Evolutionary conservation across 2,329 filamentous ascomycete species (phyloP).

Genomic region (Pezicula rhizophila): DNA sequence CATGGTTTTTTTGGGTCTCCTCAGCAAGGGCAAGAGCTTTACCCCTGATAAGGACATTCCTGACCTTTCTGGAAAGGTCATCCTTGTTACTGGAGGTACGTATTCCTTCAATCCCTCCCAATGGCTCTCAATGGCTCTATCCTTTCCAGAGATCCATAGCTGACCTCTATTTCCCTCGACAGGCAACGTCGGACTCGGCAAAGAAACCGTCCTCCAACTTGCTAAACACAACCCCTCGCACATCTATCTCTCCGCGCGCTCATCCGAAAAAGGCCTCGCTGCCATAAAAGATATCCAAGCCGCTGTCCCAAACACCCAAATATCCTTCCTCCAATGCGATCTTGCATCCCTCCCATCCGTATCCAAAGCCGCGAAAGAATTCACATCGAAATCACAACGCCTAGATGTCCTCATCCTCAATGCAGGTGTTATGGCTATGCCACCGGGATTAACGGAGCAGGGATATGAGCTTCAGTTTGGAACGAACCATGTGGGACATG

Average conservation of each 20-base stretch:
- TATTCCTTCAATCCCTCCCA: not conserved
- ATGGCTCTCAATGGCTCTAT: not conserved
- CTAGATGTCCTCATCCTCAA: slow-evolving; percentile 42
- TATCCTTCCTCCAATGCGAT: slow-evolving; percentile 37
- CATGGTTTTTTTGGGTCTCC: slow-evolving; percentile 8
- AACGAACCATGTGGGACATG: slow-evolving; percentile 44
- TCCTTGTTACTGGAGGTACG: slow-evolving; percentile 40
- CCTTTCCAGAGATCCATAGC: not conserved
- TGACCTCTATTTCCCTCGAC: not conserved
- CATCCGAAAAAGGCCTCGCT: slow-evolving; percentile 29
- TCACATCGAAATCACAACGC: slow-evolving; percentile 28
- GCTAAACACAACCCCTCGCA: slow-evolving; percentile 33
- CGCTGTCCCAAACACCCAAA: slow-evolving; percentile 15
- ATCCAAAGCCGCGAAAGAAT: slow-evolving; percentile 31
- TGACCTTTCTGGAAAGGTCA: slow-evolving; percentile 33
- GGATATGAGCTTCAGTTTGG: slow-evolving; percentile 45
- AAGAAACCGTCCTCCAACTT: slow-evolving; percentile 33
- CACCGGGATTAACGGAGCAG: slow-evolving; percentile 33
- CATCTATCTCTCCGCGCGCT: slow-evolving; percentile 33
- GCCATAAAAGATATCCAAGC: slow-evolving; percentile 33
- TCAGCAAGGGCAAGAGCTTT: slow-evolving; percentile 8
- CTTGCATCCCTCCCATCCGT: slow-evolving; percentile 39
- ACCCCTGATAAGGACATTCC: slow-evolving; percentile 29
- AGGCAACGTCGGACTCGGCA: slow-evolving; percentile 38
- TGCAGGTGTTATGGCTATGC: slow-evolving; percentile 37